Evolutionary conservation across 805 yeast species (phyloP).

Genomic region (Starmerella khaoyaiensis): DNA sequence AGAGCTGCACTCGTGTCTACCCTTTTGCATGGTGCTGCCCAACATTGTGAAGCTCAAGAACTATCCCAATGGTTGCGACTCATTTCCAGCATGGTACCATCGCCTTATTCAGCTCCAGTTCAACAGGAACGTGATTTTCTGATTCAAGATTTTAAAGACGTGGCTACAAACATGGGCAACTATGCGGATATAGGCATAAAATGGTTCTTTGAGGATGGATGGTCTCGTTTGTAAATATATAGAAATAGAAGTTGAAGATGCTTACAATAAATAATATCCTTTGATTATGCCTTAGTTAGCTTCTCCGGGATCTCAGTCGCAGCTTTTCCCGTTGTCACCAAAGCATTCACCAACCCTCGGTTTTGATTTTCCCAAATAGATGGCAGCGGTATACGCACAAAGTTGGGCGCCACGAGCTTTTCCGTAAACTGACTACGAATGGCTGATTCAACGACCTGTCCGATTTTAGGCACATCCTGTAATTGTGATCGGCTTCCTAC

Average conservation of each 20-base stretch:
- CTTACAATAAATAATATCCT: not conserved
- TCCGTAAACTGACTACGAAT: constrained; percentile 83
- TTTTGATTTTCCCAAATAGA: constrained; percentile 12
- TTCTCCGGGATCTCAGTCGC: constrained; percentile 8
- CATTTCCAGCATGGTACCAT: constrained; percentile 27
- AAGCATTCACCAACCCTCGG: not conserved
- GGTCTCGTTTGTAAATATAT: constrained; percentile 4
- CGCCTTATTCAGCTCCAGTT: constrained; percentile 19
- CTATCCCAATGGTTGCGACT: constrained; percentile 39
- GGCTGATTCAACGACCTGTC: constrained; percentile 69
- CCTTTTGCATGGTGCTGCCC: constrained; percentile 42
- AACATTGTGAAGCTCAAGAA: constrained; percentile 32
- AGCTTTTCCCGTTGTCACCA: constrained; percentile 7
- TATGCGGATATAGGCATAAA: constrained; percentile 25
- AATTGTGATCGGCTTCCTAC: constrained; percentile 88
- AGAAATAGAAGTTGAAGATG: not conserved
- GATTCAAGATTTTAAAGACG: constrained; percentile 16
- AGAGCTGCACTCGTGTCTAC: constrained; percentile 39
- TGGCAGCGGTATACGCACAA: constrained; percentile 73
- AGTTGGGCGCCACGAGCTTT: constrained; percentile 86
- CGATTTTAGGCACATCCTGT: constrained; percentile 84
- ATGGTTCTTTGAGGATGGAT: constrained; percentile 24
- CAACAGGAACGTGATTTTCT: constrained; percentile 17
- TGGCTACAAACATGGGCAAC: constrained; percentile 17
- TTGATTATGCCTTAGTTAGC: constrained; percentile 2